A percentile compares a stretch with the other conserved stretches of the same genome.
These are phyloP conservation scores for Crithidia expoeki DNA, from an alignment of 208 protist genomes.

Conservation along the genomic window DNA sequence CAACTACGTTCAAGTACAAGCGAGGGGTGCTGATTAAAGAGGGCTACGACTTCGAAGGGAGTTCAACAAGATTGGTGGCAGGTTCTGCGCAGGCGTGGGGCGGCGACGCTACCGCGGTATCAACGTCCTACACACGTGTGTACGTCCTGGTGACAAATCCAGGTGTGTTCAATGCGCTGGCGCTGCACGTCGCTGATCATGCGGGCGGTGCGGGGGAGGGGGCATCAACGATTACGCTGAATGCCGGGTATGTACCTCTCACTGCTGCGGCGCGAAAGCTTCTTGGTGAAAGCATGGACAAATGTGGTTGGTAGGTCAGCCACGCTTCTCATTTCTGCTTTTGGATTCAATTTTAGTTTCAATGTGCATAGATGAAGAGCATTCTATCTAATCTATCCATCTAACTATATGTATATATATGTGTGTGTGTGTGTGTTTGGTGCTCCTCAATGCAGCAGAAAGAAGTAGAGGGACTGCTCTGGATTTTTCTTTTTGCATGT, in stretches of 20 bases:
- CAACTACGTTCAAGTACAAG: constrained; percentile 66
- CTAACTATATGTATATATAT: not conserved
- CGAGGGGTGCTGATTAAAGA: constrained; percentile 39
- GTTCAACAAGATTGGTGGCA: constrained; percentile 2
- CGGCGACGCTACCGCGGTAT: not conserved
- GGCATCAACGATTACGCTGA: no score
- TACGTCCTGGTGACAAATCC: constrained; percentile 53
- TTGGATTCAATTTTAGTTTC: no score
- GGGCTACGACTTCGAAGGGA: constrained; percentile 42
- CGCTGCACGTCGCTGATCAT: constrained; percentile 1
- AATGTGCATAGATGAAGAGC: no score
- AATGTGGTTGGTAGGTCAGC: constrained; percentile 43
- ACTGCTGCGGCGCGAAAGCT: constrained; percentile 29
- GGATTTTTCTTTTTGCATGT: not conserved
- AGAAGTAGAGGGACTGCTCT: no score
- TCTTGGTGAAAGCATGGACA: constrained; percentile 39
- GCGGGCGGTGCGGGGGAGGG: not conserved
- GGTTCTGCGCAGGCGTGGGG: constrained; percentile 16
- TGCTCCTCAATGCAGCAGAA: not conserved
- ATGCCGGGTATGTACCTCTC: constrained; percentile 45
- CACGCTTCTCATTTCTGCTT: not conserved
- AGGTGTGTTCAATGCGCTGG: constrained; percentile 21
- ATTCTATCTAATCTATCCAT: no score
- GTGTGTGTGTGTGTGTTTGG: not conserved
- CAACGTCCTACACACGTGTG: constrained; percentile 22